These are phyloP conservation scores for Sugiyamaella marilandica DNA, from an alignment of 805 yeast species.

Conservation along the genomic window DNA sequence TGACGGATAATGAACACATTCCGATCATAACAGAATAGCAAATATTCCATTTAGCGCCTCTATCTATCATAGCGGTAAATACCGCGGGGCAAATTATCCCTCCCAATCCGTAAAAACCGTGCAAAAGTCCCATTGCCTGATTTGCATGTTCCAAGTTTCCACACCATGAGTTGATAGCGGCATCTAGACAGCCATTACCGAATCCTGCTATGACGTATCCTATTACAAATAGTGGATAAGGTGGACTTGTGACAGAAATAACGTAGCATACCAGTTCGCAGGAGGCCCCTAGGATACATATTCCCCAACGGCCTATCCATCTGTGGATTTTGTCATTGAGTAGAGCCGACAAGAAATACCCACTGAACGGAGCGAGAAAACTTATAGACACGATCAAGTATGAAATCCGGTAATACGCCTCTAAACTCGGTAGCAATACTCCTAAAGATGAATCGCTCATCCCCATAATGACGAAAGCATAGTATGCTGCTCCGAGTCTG, in stretches of 20 bases:
- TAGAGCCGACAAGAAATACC: slow-evolving; percentile 53
- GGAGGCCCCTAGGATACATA: slow-evolving; percentile 35
- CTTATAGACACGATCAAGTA: slow-evolving; percentile 47
- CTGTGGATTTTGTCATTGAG: slow-evolving; percentile 41
- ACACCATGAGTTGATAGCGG: slow-evolving; percentile 49
- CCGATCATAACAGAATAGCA: slow-evolving; percentile 49
- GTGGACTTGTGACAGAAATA: slow-evolving; percentile 39
- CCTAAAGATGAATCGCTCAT: slow-evolving; percentile 60
- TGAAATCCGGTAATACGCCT: slow-evolving; percentile 43
- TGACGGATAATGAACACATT: slow-evolving; percentile 33
- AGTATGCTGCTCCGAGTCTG: slow-evolving; percentile 15
- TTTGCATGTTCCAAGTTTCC: slow-evolving; percentile 48
- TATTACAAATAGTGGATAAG: slow-evolving; percentile 38
- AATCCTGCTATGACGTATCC: slow-evolving; percentile 45
- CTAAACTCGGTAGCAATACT: slow-evolving; percentile 50
- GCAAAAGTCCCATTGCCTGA: slow-evolving; percentile 55
- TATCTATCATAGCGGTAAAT: slow-evolving; percentile 50
- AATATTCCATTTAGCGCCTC: slow-evolving; percentile 50
- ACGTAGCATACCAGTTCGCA: slow-evolving; percentile 38
- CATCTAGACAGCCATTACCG: slow-evolving; percentile 55
- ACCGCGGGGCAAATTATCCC: slow-evolving; percentile 66
- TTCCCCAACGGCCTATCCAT: slow-evolving; percentile 46
- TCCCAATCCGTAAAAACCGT: slow-evolving; percentile 69
- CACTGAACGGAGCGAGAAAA: slow-evolving; percentile 49
- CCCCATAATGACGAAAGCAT: slow-evolving; percentile 45